Evolutionary conservation across 208 protist species (phyloP).

Genomic region (Trypanosoma mega): DNA sequence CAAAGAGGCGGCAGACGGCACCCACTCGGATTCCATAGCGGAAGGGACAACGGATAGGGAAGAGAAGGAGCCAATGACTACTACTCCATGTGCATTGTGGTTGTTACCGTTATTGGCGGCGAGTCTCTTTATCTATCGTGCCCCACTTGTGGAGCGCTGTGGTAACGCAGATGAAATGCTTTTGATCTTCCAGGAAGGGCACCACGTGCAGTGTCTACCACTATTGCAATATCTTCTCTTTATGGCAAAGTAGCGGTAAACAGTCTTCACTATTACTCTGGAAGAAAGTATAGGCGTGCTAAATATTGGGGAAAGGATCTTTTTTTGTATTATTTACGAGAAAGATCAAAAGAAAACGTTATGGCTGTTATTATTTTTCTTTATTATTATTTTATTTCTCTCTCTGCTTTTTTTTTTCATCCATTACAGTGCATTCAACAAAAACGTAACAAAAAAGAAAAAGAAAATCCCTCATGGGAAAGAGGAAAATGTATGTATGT

Average conservation of each 20-base stretch:
- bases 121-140: conserved; percentile 73
- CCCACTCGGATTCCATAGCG: neutral
- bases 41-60: neutral
- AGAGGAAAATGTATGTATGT: no score
- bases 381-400: no score
- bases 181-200: conserved; percentile 55
- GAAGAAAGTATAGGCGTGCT: neutral
- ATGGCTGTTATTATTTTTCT: no score
- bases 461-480: no score
- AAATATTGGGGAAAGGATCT: no score
- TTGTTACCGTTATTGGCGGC: conserved; percentile 77
- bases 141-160: conserved; percentile 69
- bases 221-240: conserved; percentile 80
- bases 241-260: conserved; percentile 31
- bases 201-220: conserved; percentile 52
- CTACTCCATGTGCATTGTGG: conserved; percentile 66
- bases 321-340: no score
- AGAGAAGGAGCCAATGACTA: neutral
- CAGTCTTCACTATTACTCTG: neutral
- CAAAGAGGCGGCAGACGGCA: neutral
- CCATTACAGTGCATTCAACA: no score
- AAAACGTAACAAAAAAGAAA: no score
- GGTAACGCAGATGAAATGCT: conserved; percentile 52
- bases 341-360: conserved; percentile 1
- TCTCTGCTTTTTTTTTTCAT: no score